A percentile compares a stretch with the other conserved stretches of the same genome.
Conservation (phyloP, 2,329 filamentous ascomycete species). For the Claviceps arundinis region DNA sequence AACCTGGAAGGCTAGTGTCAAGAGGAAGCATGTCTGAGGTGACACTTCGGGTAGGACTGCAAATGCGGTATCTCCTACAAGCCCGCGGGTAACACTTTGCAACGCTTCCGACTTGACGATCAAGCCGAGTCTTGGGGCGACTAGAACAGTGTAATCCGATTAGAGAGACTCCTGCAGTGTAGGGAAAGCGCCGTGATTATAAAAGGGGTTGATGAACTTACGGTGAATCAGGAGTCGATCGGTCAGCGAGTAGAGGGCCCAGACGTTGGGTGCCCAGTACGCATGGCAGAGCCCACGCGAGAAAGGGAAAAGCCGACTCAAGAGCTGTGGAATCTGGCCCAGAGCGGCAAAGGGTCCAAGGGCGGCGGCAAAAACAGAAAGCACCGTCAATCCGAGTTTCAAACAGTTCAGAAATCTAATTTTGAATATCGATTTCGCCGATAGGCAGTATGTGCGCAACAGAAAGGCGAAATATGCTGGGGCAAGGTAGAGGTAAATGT, state of each 20-base stretch:
- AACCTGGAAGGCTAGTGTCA: constrained; percentile 73
- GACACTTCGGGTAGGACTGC: constrained; percentile 82
- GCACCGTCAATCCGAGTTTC: constrained; percentile 67
- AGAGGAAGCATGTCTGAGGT: constrained; percentile 62
- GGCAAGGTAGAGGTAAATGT: constrained; percentile 93
- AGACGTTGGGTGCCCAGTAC: constrained; percentile 96
- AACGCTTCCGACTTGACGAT: constrained; percentile 60
- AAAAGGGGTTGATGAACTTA: constrained; percentile 28
- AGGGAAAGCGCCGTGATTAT: neutral
- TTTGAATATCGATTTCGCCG: constrained; percentile 59
- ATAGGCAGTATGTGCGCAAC: constrained; percentile 78
- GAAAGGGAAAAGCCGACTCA: constrained; percentile 83
- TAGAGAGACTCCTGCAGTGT: neutral
- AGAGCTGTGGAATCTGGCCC: constrained; percentile 72
- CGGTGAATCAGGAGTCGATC: constrained; percentile 73
- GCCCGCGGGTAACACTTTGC: constrained; percentile 78
- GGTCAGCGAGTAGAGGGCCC: constrained; percentile 89
- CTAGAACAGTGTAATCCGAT: constrained; percentile 26
- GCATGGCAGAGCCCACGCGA: constrained; percentile 88
- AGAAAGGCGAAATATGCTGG: constrained; percentile 93
- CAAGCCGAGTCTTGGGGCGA: constrained; percentile 70
- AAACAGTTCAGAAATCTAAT: constrained; percentile 67
- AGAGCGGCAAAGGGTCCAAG: constrained; percentile 80
- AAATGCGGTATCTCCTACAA: constrained; percentile 89
- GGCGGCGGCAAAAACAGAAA: constrained; percentile 59